These are phyloP conservation scores for Fusarium pseudoanthophilum DNA, from an alignment of 2,329 filamentous ascomycete genomes.

Conservation along the genomic window DNA sequence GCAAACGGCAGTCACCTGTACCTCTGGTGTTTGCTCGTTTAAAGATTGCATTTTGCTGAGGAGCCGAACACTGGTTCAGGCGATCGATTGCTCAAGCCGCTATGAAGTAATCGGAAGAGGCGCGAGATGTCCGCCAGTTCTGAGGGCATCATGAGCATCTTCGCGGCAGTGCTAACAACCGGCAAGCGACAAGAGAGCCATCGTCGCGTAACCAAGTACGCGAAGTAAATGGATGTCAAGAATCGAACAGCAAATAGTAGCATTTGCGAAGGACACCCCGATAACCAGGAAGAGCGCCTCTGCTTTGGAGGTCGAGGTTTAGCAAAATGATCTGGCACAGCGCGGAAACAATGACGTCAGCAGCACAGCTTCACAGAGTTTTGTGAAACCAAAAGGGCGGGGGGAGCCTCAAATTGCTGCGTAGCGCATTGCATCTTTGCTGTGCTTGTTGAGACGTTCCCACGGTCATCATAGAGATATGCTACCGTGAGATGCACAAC, in stretches of 20 bases:
- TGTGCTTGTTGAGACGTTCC: neutral
- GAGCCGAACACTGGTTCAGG: neutral
- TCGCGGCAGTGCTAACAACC: neutral
- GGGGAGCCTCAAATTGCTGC: too few relatives aligned
- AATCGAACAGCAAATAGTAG: neutral
- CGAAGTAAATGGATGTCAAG: neutral
- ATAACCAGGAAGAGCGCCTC: neutral
- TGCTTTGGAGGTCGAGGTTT: neutral
- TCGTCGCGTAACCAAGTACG: neutral
- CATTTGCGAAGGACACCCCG: neutral
- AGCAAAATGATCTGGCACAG: neutral
- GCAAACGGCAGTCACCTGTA: neutral
- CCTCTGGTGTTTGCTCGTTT: neutral
- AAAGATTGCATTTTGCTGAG: neutral
- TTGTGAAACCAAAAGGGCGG: too few relatives aligned
- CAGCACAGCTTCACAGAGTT: neutral
- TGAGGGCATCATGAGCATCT: neutral
- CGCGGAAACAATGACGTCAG: neutral
- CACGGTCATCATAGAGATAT: neutral
- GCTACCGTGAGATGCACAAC: too few relatives aligned
- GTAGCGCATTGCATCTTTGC: neutral
- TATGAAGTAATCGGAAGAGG: neutral
- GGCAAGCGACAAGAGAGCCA: neutral
- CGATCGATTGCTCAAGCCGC: neutral
- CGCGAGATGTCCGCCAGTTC: neutral